These are phyloP conservation scores for Pyricularia sp. DNA, from an alignment of 2,329 filamentous ascomycete species.

Conservation along the genomic window DNA sequence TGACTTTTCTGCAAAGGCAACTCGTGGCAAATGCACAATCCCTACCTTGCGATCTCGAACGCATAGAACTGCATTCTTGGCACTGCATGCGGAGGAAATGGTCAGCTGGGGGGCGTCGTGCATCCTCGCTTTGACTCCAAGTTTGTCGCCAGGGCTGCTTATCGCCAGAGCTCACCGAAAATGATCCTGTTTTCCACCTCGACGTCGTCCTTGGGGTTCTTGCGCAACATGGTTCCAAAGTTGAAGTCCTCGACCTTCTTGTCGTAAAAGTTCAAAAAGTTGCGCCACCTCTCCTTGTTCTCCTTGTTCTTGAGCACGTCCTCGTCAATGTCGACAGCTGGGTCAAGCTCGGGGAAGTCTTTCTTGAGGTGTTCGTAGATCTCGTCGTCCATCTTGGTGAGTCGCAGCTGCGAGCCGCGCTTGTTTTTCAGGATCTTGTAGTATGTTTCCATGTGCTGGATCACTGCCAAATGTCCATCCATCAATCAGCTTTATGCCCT, in stretches of 20 bases:
- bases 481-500: not conserved
- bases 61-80: slow-evolving; percentile 50
- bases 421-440: slow-evolving; percentile 92
- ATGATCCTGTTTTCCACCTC: slow-evolving; percentile 74
- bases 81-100: slow-evolving; percentile 22
- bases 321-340: slow-evolving; percentile 71
- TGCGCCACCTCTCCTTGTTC: slow-evolving; percentile 91
- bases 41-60: slow-evolving; percentile 35
- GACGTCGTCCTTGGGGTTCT: slow-evolving; percentile 73
- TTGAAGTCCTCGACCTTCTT: slow-evolving; percentile 96
- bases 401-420: slow-evolving; percentile 75
- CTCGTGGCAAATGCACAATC: slow-evolving; percentile 19
- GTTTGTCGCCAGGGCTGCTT: not conserved
- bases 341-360: slow-evolving; percentile 90
- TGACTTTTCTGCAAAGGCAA: not conserved
- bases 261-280: slow-evolving; percentile 89
- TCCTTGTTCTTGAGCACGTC: slow-evolving; percentile 95
- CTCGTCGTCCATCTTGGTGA: slow-evolving; percentile 92
- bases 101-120: slow-evolving; percentile 6
- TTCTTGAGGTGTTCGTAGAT: slow-evolving; percentile 82
- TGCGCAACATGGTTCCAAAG: slow-evolving; percentile 88
- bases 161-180: slow-evolving; percentile 53
- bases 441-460: slow-evolving; percentile 95
- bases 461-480: slow-evolving; percentile 38
- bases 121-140: not conserved